phyloP scores from a whole-genome alignment of 2,329 filamentous ascomycete species.

The Aphanoascus verrucosus region DNA sequence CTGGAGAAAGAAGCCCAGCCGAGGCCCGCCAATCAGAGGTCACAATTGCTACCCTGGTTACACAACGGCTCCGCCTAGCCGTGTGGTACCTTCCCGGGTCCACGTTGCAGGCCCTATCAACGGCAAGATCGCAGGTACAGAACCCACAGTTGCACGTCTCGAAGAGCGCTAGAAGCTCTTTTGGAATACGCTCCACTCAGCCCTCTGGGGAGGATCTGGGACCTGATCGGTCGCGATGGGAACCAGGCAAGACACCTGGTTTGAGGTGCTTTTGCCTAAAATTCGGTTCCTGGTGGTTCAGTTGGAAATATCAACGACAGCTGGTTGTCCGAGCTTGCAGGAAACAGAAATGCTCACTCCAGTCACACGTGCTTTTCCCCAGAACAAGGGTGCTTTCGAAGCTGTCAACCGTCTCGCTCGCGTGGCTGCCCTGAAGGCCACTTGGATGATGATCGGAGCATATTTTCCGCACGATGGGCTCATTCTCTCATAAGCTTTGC shows the following conservation, averaged over 20 bases:
- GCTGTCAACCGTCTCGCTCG: too few relatives aligned
- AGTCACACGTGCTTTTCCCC: not conserved
- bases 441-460: too few relatives aligned
- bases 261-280: not conserved
- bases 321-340: not conserved
- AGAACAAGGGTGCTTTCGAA: too few relatives aligned
- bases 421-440: too few relatives aligned
- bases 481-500: not conserved
- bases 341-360: not conserved
- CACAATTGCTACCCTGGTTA: not conserved
- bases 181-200: not conserved
- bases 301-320: too few relatives aligned
- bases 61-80: constrained; percentile 6
- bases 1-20: not conserved
- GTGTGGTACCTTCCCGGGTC: constrained; percentile 3
- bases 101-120: constrained; percentile 9
- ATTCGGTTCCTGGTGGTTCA: too few relatives aligned
- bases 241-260: not conserved
- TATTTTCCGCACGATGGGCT: not conserved
- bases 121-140: not conserved
- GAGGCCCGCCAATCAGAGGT: not conserved
- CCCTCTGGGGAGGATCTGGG: not conserved
- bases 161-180: constrained; percentile 7
- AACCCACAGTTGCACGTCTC: constrained; percentile 6
- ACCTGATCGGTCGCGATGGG: not conserved